A percentile compares a stretch with the other conserved stretches of the same genome.
These are phyloP conservation scores for Cryomyces minteri DNA, from an alignment of 495 filamentous ascomycete genomes.

Conservation along the genomic window DNA sequence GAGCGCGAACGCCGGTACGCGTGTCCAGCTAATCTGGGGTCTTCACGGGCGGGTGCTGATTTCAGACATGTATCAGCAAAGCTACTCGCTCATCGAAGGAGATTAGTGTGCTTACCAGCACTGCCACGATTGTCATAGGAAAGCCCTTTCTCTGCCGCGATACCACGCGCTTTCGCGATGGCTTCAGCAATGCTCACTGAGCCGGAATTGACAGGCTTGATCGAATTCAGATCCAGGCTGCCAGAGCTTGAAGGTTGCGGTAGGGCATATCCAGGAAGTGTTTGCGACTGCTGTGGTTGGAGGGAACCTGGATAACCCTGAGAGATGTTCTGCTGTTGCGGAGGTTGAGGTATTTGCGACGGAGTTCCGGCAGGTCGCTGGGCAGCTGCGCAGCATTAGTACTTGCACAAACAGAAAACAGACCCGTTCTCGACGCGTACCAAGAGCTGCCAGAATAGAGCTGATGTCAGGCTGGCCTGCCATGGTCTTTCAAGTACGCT, in stretches of 20 bases:
- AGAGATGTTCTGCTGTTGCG: constrained; percentile 20
- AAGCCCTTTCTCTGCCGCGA: constrained; percentile 52
- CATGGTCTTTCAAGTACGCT: no score
- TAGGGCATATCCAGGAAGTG: constrained; percentile 28
- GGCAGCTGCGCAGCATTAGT: constrained; percentile 15
- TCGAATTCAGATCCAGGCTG: constrained; percentile 52
- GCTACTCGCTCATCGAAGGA: not conserved
- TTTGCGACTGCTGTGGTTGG: constrained; percentile 22
- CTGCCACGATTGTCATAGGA: constrained; percentile 17
- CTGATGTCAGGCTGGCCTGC: constrained; percentile 32
- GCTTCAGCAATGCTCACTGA: constrained; percentile 56
- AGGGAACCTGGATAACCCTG: constrained; percentile 14
- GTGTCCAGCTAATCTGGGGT: constrained; percentile 24
- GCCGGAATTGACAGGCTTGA: constrained; percentile 55
- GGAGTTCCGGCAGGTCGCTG: constrained; percentile 26
- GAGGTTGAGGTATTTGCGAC: constrained; percentile 10
- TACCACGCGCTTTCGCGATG: constrained; percentile 51
- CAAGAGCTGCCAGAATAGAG: constrained; percentile 33
- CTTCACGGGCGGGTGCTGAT: constrained; percentile 15
- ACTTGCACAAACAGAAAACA: not conserved
- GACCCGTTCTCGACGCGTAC: constrained; percentile 17
- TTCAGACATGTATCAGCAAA: not conserved
- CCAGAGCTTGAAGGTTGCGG: constrained; percentile 53
- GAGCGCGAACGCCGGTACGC: constrained; percentile 41
- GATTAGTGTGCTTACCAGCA: constrained; percentile 12